Conservation (phyloP, 2,329 filamentous ascomycete species). For the Sporothrix mexicana region DNA sequence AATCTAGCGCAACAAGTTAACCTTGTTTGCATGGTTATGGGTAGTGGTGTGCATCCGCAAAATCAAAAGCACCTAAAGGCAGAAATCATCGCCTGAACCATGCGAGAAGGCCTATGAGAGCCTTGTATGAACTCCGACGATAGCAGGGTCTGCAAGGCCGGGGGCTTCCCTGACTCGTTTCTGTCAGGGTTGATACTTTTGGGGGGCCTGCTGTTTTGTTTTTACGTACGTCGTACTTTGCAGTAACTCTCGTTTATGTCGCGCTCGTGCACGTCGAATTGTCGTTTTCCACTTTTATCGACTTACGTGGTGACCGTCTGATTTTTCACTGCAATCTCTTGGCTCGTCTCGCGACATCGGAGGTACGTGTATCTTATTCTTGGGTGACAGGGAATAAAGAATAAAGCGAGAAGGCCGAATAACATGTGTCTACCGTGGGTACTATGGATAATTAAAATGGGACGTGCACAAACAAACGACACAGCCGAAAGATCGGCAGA, state of each 20-base stretch:
- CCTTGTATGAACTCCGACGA: no score
- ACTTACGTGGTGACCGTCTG: not conserved
- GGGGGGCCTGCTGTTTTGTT: no score
- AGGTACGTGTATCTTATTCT: not conserved
- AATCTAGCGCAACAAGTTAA: not conserved
- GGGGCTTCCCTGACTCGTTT: no score
- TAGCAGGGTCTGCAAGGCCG: no score
- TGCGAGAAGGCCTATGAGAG: not conserved
- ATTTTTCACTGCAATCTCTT: not conserved
- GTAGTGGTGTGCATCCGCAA: not conserved
- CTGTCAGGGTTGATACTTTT: no score
- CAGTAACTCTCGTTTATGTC: not conserved
- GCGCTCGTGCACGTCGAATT: not conserved
- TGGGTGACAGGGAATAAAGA: no score
- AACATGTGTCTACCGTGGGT: not conserved
- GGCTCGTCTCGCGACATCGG: constrained; percentile 15
- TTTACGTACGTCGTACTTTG: not conserved
- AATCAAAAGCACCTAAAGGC: no score
- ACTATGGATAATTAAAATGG: not conserved
- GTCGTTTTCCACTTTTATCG: constrained; percentile 1
- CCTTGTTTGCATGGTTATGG: not conserved
- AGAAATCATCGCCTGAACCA: not conserved
- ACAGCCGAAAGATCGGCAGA: not conserved
- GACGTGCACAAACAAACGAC: no score
- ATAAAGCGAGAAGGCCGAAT: not conserved